Base-by-base conservation (phyloP, 108 stramenopile species). In the Cyclotella baltica region DNA sequence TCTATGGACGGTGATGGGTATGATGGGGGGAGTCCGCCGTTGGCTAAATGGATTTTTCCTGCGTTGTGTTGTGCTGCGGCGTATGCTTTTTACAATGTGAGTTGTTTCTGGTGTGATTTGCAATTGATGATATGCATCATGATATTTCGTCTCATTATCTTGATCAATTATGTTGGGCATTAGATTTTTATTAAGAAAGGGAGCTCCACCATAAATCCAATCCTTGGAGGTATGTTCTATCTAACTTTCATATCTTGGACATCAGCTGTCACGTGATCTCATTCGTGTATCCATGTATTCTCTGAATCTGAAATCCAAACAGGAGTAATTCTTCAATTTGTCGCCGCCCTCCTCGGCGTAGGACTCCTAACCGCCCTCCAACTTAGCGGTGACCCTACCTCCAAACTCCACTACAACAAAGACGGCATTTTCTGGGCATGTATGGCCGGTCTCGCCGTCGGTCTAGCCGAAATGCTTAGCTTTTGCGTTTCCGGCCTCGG, bases 271-370 rank as follows among this genome's bases (percentile, higher is more conserved):
- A n/a, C n/a, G n/a, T n/a, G n/a, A n/a, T n/a, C n/a, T n/a, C n/a
- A n/a, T n/a, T n/a, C n/a, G n/a, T n/a, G n/a, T n/a, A n/a, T n/a
- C n/a, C n/a, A n/a, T n/a, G n/a, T n/a, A n/a, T n/a, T n/a, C n/a
- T n/a, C n/a, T n/a, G n/a, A n/a, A n/a, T n/a, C n/a, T n/a, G n/a
- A n/a, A n/a, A n/a, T n/a, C n/a, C n/a, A n/a, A n/a, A n/a, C n/a
- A n/a, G n/a, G n/a, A n/a, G 90, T 91, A 61, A 81, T 91, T 46
- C 76, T 91, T 30, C 90, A 91, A 78, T 62, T 91, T 35, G 90
- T 91, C 13, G 90, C 90, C 10, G 90, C 90, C 9, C 9, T 88
- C 6, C 58, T 91, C 47, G 90, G 90, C 31, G 56, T 58, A 3
- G 13, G 68, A 20, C 71, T 91, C 30, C 66, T 87, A 16, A 28